phyloP scores from a whole-genome alignment of 2,329 filamentous ascomycete species.

The Cordyceps tenuipes region DNA sequence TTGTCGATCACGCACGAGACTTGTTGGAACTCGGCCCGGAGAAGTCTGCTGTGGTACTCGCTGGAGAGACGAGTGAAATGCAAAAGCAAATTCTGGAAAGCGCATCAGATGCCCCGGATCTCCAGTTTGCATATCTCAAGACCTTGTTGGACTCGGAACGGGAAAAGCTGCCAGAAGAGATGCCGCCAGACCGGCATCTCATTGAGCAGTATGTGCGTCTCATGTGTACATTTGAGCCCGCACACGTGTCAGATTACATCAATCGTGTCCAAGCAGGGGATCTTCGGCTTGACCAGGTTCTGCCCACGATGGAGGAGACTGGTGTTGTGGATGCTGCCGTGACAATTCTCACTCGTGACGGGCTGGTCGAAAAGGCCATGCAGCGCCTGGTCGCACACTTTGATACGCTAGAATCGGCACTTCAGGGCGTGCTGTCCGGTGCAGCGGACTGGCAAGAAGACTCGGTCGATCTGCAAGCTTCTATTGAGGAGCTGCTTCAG shows the following conservation, averaged over 20 bases:
- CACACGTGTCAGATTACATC: constrained; percentile 80
- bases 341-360: constrained; percentile 81
- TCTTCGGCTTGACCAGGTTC: constrained; percentile 66
- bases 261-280: constrained; percentile 67
- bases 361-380: constrained; percentile 77
- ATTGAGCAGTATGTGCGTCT: constrained; percentile 80
- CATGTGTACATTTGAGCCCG: constrained; percentile 78
- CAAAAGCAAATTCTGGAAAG: constrained; percentile 58
- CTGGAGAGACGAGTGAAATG: constrained; percentile 51
- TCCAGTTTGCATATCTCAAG: constrained; percentile 69
- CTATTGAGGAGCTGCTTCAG: constrained; percentile 64
- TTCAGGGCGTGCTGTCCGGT: constrained; percentile 64
- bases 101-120: constrained; percentile 49
- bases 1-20: constrained; percentile 56
- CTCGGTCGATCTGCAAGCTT: constrained; percentile 44
- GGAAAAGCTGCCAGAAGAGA: constrained; percentile 20
- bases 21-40: constrained; percentile 60
- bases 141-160: constrained; percentile 60
- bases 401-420: constrained; percentile 66
- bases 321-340: constrained; percentile 91
- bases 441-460: constrained; percentile 47
- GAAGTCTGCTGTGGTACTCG: constrained; percentile 57
- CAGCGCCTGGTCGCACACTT: constrained; percentile 74
- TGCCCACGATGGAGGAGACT: constrained; percentile 81
- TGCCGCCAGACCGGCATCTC: constrained; percentile 48